Conservation (phyloP, 805 yeast species). For the Metschnikowia drakensbergensis region DNA sequence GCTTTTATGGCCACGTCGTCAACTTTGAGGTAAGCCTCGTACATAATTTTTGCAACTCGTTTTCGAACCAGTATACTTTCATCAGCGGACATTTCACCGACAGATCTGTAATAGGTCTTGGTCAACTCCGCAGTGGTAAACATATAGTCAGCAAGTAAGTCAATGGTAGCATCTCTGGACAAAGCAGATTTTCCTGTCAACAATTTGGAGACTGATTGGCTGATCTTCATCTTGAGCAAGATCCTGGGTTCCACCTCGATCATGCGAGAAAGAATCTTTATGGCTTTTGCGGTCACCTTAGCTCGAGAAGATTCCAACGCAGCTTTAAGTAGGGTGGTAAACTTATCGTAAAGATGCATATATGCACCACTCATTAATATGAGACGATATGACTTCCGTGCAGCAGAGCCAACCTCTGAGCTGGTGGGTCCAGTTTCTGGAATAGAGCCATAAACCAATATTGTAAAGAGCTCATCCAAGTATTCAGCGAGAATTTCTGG, state of each 20-base stretch:
- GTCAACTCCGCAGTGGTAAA: slow-evolving; percentile 41
- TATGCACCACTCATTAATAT: slow-evolving; percentile 6
- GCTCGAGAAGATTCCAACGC: slow-evolving; percentile 29
- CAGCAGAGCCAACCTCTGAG: neutral
- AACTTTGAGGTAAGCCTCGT: slow-evolving; percentile 42
- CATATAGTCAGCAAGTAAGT: slow-evolving; percentile 52
- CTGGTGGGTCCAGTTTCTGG: too few relatives aligned
- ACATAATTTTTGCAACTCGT: slow-evolving; percentile 53
- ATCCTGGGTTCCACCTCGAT: slow-evolving; percentile 51
- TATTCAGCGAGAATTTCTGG: neutral
- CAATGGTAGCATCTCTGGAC: slow-evolving; percentile 74
- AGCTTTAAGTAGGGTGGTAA: slow-evolving; percentile 45
- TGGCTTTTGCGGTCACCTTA: slow-evolving; percentile 49
- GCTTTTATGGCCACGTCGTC: slow-evolving; percentile 30
- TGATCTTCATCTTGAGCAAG: slow-evolving; percentile 48
- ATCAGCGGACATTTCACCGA: slow-evolving; percentile 52
- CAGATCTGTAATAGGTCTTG: slow-evolving; percentile 45
- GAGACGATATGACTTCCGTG: slow-evolving; percentile 2
- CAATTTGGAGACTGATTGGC: slow-evolving; percentile 46
- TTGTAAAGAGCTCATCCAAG: slow-evolving; percentile 7
- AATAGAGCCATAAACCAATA: neutral
- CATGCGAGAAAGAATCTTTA: slow-evolving; percentile 57
- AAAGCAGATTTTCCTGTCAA: slow-evolving; percentile 62
- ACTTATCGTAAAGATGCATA: slow-evolving; percentile 44
- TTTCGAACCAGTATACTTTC: slow-evolving; percentile 62